Evolutionary conservation across 1,139 yeast species (phyloP), one percentile per base, ranked within the genome.

Genomic region (Diutina neorugosa): DNA sequence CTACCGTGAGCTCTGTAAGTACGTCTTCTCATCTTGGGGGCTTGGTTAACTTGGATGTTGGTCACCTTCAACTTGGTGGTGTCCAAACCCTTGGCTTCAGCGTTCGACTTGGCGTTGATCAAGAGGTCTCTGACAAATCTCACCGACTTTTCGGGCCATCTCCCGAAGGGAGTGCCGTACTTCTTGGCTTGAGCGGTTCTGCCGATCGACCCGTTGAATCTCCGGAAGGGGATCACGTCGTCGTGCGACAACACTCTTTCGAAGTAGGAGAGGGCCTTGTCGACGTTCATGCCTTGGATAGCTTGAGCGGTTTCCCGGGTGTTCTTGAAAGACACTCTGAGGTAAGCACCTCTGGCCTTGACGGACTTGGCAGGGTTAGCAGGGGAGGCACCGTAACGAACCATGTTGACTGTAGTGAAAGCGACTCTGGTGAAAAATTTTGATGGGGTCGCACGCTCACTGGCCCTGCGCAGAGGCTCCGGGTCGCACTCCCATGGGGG

Each of bases 1-100:
- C 98, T 91, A 87, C 99, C 99, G 86, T 93, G 98, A 70, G 98
- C 98, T 86, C 99, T 93, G 96, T 82, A 94, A 73, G 98, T 93
- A 82, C 99, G 90, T 83, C 98, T 93, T 84, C 98, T 94, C 82
- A 89, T 96, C 82, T 90, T 90, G 80, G 98, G 98, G 70, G 98
- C 98, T 77, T 90, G 96, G 96, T 93, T 94, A 71, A 93, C 98
- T 84, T 94, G 98, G 73, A 94, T 91, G 88, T 93, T 98, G 68
- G 96, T 84, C 71, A 93, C 83, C 79, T 85, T 86, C 76, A 93
- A 86, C 75, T 86, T 88, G 69, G 94, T 82, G 68, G 87, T 83
- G 74, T 93, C 98, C 78, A 93, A 89, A 70, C 98, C 98, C 84
- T 93, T 93, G 67, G 96, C 87, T 78, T 93, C 98, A 76, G 99